phyloP scores from a whole-genome alignment of 768 basidiomycete genomes.

The Mycena indigotica region DNA sequence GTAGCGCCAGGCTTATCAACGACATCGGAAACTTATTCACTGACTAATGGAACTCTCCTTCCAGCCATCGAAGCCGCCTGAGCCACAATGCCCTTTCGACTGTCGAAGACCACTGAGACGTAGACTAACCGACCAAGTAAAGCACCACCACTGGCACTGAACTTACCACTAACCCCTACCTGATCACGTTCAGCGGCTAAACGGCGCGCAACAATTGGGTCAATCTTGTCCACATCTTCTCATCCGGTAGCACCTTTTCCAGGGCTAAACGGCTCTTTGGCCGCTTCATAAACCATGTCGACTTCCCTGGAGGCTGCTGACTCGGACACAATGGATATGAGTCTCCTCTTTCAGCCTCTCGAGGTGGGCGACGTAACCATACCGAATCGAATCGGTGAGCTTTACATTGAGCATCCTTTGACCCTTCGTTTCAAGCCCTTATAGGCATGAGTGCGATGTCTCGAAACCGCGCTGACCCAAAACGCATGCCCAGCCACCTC shows the following conservation, averaged over 20 bases:
- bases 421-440: not conserved
- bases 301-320: not conserved
- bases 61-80: too few species aligned
- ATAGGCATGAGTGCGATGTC: constrained; percentile 42
- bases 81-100: too few species aligned
- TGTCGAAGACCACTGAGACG: too few species aligned
- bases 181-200: not conserved
- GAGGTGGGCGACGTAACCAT: constrained; percentile 39
- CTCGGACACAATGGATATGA: constrained; percentile 3
- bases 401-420: not conserved
- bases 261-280: not conserved
- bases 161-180: not conserved
- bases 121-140: too few species aligned
- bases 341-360: constrained; percentile 34
- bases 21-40: too few species aligned
- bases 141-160: too few species aligned
- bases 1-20: too few species aligned
- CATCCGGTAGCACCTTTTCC: not conserved
- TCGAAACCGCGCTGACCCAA: constrained; percentile 39
- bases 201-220: not conserved
- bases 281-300: not conserved
- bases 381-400: constrained; percentile 37
- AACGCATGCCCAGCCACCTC: constrained; percentile 39
- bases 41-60: too few species aligned
- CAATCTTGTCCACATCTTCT: too few species aligned